Evolutionary conservation across 306 rosid species (phyloP), one percentile per base, ranked within the genome.

Genomic region (Quercus parvula): DNA sequence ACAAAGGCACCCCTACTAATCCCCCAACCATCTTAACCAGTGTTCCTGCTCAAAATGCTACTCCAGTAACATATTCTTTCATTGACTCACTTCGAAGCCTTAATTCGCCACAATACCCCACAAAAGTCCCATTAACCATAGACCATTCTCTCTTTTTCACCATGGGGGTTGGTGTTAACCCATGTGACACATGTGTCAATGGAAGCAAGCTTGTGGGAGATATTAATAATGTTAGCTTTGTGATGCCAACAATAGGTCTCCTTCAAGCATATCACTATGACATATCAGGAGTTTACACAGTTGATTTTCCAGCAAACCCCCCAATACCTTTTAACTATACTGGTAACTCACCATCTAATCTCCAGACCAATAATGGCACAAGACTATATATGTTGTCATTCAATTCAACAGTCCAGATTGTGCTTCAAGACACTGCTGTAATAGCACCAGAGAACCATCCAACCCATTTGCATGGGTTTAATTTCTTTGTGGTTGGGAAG

Each of bases 361-460:
- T 77, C 4, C 94, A 83, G 54, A 86, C 92, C 31, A 80, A 71
- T 27, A 87, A 85, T 62, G 92, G 94, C 61, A 91, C 97, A 25
- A 90, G 75, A 57, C 57, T 90, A 1, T 85, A 90, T 55, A 86
- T 86, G 61, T 30, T 90, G 82, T 56, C 69, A 35, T 91, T 77
- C 57, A 87, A 87, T 82, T 86, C 95, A 64, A 85, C 70, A 7
- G 91, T 94, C 71, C 87, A 88, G 38, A n/a, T 91, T 78, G 85
- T 90, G 82, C 75, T 91, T 5, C 94, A 90, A 59, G 93, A 88
- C 54, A 87, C 92, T 61, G 88, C 92, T 52, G 78, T 87, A 83
- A 80, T 91, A 62, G 86, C 90, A n/a, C 94, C 94, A 49, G 96
- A 89, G 79, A 93, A 81, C 77, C 97, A 92, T 73, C 96, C 94